Conservation (phyloP, 2,329 filamentous ascomycete genomes). For the Ustilaginoidea virens region DNA sequence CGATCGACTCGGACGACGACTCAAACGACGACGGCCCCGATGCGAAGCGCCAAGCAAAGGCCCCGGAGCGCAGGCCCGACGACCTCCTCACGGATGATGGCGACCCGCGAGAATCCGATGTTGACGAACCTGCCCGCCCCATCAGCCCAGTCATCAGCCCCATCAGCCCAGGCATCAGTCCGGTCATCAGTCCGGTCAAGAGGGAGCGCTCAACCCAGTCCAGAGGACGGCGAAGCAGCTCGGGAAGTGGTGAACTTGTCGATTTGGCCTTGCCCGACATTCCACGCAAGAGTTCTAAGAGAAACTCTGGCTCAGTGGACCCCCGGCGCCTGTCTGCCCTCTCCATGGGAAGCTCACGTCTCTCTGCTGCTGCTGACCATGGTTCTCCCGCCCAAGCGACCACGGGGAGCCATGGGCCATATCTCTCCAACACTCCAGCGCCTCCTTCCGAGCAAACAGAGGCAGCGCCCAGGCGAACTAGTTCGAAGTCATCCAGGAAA, state of each 20-base stretch:
- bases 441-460: conserved; percentile 45
- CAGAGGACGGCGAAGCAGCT: conserved; percentile 1
- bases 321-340: conserved; percentile 9
- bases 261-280: conserved; percentile 35
- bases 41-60: conserved; percentile 9
- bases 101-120: conserved; percentile 28
- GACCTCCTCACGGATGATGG: conserved; percentile 31
- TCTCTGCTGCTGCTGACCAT: conserved; percentile 7
- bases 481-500: conserved; percentile 33
- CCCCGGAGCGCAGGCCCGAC: conserved; percentile 13
- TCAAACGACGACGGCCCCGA: conserved; percentile 28
- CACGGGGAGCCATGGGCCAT: conserved; percentile 2
- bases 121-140: conserved; percentile 22
- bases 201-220: conserved; percentile 10
- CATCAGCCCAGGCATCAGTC: too few relatives aligned
- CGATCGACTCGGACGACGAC: conserved; percentile 51
- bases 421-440: conserved; percentile 11
- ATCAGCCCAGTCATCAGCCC: not conserved
- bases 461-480: too few relatives aligned
- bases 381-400: too few relatives aligned
- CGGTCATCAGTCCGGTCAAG: not conserved
- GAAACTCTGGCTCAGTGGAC: conserved; percentile 30
- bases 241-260: not conserved
- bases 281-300: conserved; percentile 59
- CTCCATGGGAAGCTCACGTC: conserved; percentile 2